These are phyloP conservation scores for Chlorella variabilis DNA, from an alignment of 163 green algal species.

Conservation along the genomic window DNA sequence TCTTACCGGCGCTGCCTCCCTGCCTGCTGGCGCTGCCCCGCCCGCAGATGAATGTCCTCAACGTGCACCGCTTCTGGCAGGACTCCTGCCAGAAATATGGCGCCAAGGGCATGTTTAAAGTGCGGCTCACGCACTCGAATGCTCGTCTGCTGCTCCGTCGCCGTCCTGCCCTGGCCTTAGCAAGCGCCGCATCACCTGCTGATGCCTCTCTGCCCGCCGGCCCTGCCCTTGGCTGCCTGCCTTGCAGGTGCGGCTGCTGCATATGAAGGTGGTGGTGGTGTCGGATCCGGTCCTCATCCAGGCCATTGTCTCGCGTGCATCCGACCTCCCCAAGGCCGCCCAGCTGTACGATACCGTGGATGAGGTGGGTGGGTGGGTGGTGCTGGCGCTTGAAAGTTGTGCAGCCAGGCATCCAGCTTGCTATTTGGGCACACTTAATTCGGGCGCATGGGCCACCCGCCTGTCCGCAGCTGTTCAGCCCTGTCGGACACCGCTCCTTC, in stretches of 20 bases:
- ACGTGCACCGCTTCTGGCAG: constrained; percentile 21
- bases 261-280: constrained; percentile 23
- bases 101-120: background rate
- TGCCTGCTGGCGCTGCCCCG: no score
- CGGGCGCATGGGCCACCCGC: no score
- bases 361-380: background rate
- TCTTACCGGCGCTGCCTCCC: no score
- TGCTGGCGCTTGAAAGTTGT: background rate
- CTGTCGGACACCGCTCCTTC: background rate
- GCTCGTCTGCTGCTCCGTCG: no score
- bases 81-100: background rate
- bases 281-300: background rate
- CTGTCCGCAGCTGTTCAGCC: constrained; percentile 16
- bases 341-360: background rate
- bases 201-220: no score
- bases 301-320: background rate
- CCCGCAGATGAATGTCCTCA: background rate
- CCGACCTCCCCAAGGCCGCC: background rate
- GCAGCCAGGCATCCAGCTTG: no score
- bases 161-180: no score
- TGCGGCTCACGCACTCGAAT: no score
- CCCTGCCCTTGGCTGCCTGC: no score
- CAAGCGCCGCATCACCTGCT: no score
- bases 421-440: no score
- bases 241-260: background rate